A percentile compares a stretch with the other conserved stretches of the same genome.
Evolutionary conservation across 1,284 basidiomycete species (phyloP).

Genomic region (Taiwanofungus camphoratus): DNA sequence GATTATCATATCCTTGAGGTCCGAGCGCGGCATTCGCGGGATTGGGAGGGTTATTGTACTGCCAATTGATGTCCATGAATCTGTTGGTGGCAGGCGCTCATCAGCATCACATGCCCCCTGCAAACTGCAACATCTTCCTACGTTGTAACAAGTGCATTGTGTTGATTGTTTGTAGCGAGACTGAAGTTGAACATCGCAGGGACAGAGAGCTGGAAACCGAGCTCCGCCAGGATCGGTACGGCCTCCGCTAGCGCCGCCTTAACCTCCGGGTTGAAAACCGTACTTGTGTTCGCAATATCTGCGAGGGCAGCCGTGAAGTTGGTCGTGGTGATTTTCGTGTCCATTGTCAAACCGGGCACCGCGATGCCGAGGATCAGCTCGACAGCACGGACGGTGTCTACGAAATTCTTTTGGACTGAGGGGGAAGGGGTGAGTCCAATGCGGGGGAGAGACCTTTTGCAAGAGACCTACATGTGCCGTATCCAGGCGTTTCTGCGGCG

Average conservation of each 20-base stretch:
- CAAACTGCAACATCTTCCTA: slow-evolving; percentile 20
- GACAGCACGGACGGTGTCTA: slow-evolving; percentile 56
- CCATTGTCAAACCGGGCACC: slow-evolving; percentile 20
- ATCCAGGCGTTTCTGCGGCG: slow-evolving; percentile 55
- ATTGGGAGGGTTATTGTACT: slow-evolving; percentile 59
- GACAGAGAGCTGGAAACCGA: slow-evolving; percentile 33
- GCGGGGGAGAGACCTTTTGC: neutral
- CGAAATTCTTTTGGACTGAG: slow-evolving; percentile 67
- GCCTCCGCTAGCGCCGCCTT: slow-evolving; percentile 39
- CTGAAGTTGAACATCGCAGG: slow-evolving; percentile 25
- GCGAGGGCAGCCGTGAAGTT: slow-evolving; percentile 43
- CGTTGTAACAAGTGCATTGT: slow-evolving; percentile 45
- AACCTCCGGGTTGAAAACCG: slow-evolving; percentile 41
- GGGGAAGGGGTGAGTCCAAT: neutral
- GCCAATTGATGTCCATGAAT: slow-evolving; percentile 78
- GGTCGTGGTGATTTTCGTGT: slow-evolving; percentile 16
- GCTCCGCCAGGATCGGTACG: slow-evolving; percentile 42
- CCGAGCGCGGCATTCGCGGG: slow-evolving; percentile 63
- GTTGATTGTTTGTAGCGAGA: slow-evolving; percentile 12
- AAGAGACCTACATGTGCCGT: slow-evolving; percentile 51
- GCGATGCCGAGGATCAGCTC: slow-evolving; percentile 57
- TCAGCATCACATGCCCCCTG: neutral
- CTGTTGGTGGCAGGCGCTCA: slow-evolving; percentile 29
- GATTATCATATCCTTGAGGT: slow-evolving; percentile 72
- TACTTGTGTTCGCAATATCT: slow-evolving; percentile 20